phyloP scores from a whole-genome alignment of 305 asterid genomes.

The Fraxinus xanthoxyloides region DNA sequence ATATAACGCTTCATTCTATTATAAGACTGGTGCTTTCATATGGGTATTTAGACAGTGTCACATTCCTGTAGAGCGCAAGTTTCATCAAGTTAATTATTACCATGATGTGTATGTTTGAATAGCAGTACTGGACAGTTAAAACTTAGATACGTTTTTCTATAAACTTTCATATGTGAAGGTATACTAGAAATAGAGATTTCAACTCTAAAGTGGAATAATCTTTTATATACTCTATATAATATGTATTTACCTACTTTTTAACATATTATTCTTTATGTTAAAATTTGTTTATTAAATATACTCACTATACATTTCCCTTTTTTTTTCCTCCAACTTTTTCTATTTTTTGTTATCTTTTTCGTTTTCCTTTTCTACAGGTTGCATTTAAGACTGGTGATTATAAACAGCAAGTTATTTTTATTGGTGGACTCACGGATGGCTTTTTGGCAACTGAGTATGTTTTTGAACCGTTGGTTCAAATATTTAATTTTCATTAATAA shows the following conservation, averaged over 20 bases:
- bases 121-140: neutral
- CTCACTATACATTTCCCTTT: neutral
- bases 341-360: neutral
- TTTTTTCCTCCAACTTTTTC: neutral
- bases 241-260: neutral
- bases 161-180: neutral
- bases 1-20: neutral
- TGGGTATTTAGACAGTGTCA: neutral
- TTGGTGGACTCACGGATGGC: conserved; percentile 93
- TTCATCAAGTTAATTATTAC: neutral
- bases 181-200: neutral
- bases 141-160: neutral
- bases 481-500: neutral
- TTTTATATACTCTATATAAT: neutral
- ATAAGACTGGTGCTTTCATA: neutral
- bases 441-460: conserved; percentile 94
- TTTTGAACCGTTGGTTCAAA: conserved; percentile 9
- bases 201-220: neutral
- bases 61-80: neutral
- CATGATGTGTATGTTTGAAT: neutral
- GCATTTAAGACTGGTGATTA: conserved; percentile 92
- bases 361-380: conserved; percentile 48
- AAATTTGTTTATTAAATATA: neutral
- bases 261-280: neutral
- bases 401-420: conserved; percentile 82